A percentile compares a stretch with the other conserved stretches of the same genome.
Evolutionary conservation across 495 filamentous ascomycete genomes (phyloP).

Genomic region (Wilcoxina mikolae): DNA sequence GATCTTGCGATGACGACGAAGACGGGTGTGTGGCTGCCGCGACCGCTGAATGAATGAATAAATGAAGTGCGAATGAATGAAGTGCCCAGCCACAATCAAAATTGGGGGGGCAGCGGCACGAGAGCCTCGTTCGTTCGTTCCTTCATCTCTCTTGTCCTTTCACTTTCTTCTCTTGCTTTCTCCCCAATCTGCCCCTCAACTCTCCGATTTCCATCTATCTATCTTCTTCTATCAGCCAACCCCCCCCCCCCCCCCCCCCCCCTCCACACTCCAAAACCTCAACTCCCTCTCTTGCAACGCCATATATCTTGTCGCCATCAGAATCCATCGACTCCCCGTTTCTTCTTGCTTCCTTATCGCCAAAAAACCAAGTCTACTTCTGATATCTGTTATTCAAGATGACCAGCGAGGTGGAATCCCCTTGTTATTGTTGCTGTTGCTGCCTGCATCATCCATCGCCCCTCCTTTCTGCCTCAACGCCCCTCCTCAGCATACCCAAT

Average conservation of each 20-base stretch:
- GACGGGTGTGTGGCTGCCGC: no score
- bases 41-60: no score
- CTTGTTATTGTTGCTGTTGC: slow-evolving; percentile 21
- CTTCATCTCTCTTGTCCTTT: not conserved
- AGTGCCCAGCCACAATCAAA: not conserved
- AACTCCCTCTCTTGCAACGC: slow-evolving; percentile 24
- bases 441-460: slow-evolving; percentile 22
- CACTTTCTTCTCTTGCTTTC: not conserved
- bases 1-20: no score
- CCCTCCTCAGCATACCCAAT: slow-evolving; percentile 29
- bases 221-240: not conserved
- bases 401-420: slow-evolving; percentile 51
- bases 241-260: slow-evolving; percentile 13
- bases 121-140: not conserved
- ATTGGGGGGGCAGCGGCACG: no score
- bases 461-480: slow-evolving; percentile 26
- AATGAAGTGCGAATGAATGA: no score
- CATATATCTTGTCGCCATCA: slow-evolving; percentile 20
- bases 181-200: slow-evolving; percentile 14
- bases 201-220: slow-evolving; percentile 13
- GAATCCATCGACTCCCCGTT: slow-evolving; percentile 21
- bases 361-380: slow-evolving; percentile 11
- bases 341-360: slow-evolving; percentile 20
- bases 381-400: slow-evolving; percentile 34
- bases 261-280: slow-evolving; percentile 8